These are phyloP conservation scores for Teratosphaeria gauchensis DNA, from an alignment of 2,329 filamentous ascomycete genomes.

Conservation along the genomic window DNA sequence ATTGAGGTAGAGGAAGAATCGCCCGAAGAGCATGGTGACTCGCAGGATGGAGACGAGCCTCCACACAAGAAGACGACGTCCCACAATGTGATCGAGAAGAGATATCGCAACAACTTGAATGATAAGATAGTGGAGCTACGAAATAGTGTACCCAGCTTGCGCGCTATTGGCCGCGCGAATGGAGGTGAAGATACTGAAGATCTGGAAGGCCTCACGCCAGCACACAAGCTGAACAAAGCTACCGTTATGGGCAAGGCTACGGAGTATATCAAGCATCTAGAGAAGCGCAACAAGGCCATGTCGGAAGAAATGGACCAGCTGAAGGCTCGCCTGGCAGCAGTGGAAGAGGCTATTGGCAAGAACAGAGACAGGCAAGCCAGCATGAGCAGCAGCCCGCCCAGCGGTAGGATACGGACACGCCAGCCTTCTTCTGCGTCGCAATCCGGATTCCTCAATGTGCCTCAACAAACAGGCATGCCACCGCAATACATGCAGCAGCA, in stretches of 20 bases:
- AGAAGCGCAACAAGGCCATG: conserved; percentile 77
- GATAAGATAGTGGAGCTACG: conserved; percentile 90
- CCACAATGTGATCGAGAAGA: conserved; percentile 97
- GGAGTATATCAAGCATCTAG: conserved; percentile 88
- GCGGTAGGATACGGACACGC: conserved; percentile 12
- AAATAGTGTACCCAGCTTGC: conserved; percentile 83
- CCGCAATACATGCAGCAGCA: conserved; percentile 27
- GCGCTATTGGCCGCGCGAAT: conserved; percentile 59
- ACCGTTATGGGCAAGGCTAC: conserved; percentile 92
- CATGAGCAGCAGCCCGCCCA: conserved; percentile 13
- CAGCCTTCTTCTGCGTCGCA: conserved; percentile 20
- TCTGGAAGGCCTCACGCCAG: conserved; percentile 57
- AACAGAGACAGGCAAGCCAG: conserved; percentile 15
- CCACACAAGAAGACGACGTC: conserved; percentile 72
- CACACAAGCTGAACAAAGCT: conserved; percentile 96
- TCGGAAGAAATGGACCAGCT: conserved; percentile 71
- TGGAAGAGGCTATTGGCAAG: conserved; percentile 57
- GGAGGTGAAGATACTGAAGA: conserved; percentile 72
- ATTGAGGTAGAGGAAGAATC: conserved; percentile 22
- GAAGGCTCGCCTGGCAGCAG: conserved; percentile 58
- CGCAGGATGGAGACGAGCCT: conserved; percentile 28
- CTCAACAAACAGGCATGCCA: conserved; percentile 13
- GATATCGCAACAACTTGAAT: conserved; percentile 91
- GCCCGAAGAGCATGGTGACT: conserved; percentile 39
- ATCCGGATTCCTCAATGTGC: conserved; percentile 17